phyloP scores from a whole-genome alignment of 2,329 filamentous ascomycete genomes.

The Trichothecium sympodiale region DNA sequence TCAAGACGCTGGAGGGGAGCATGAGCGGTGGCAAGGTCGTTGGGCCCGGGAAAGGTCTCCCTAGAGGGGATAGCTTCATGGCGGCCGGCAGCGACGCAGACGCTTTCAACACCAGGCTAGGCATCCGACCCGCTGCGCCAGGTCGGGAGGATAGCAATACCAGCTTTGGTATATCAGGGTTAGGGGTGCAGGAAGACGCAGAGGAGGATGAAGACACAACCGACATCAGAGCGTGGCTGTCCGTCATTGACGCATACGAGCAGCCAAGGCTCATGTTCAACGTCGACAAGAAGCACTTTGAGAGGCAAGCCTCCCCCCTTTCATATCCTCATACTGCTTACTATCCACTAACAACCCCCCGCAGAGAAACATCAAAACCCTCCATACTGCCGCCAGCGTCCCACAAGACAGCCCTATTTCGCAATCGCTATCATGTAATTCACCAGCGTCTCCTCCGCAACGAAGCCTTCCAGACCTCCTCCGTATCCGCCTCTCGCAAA shows the following conservation, averaged over 20 bases:
- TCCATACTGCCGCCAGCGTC: conserved; percentile 65
- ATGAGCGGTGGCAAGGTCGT: conserved; percentile 76
- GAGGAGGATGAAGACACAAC: conserved; percentile 47
- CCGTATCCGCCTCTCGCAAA: conserved; percentile 51
- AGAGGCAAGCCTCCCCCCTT: conserved; percentile 41
- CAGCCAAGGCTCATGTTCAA: conserved; percentile 75
- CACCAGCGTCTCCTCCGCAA: conserved; percentile 88
- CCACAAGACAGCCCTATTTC: conserved; percentile 76
- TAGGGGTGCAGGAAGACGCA: conserved; percentile 41
- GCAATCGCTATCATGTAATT: conserved; percentile 84
- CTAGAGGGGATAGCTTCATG: conserved; percentile 49
- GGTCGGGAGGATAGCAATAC: conserved; percentile 50
- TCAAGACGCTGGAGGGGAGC: conserved; percentile 74
- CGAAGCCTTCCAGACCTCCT: conserved; percentile 79
- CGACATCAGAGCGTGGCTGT: conserved; percentile 75
- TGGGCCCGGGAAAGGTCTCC: conserved; percentile 36
- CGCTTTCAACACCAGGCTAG: conserved; percentile 42
- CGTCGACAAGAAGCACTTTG: conserved; percentile 78
- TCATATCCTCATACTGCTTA: neutral
- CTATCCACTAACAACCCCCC: conserved; percentile 5
- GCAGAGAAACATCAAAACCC: conserved; percentile 49
- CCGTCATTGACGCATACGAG: conserved; percentile 71
- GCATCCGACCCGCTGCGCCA: conserved; percentile 33
- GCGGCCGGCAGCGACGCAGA: conserved; percentile 38
- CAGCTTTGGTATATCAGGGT: conserved; percentile 51